Evolutionary conservation across 495 filamentous ascomycete species (phyloP).

Genomic region (Neurospora sp.): DNA sequence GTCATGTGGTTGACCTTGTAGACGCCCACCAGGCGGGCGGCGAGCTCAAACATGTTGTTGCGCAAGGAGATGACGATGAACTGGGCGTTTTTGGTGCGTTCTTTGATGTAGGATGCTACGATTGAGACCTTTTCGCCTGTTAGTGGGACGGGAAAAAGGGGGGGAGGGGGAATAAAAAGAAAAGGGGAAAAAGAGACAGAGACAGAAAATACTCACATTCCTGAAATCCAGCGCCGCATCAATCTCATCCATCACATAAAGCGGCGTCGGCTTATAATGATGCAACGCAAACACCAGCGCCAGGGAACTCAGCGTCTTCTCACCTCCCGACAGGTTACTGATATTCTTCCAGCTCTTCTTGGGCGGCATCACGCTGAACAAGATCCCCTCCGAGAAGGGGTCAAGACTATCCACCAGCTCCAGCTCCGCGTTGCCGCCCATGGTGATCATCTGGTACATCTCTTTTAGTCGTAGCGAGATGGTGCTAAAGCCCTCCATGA

Average conservation of each 20-base stretch:
- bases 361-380: slow-evolving; percentile 96
- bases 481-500: slow-evolving; percentile 94
- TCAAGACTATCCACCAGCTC: slow-evolving; percentile 93
- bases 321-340: slow-evolving; percentile 16
- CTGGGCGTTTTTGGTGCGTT: slow-evolving; percentile 96
- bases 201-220: slow-evolving; percentile 54
- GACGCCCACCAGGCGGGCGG: slow-evolving; percentile 82
- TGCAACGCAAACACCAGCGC: slow-evolving; percentile 95
- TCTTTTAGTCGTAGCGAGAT: slow-evolving; percentile 97
- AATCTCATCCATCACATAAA: slow-evolving; percentile 99
- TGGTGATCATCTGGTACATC: slow-evolving; percentile 99
- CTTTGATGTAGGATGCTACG: slow-evolving; percentile 97
- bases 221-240: slow-evolving; percentile 96
- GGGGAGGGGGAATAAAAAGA: neutral
- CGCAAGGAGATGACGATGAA: slow-evolving; percentile 97
- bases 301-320: slow-evolving; percentile 91
- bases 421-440: slow-evolving; percentile 96
- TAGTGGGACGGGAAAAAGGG: too few relatives aligned
- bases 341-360: slow-evolving; percentile 99
- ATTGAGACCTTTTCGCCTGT: slow-evolving; percentile 66
- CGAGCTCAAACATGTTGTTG: slow-evolving; percentile 99
- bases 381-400: slow-evolving; percentile 91
- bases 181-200: slow-evolving; percentile 8
- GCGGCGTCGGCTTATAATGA: slow-evolving; percentile 93
- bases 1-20: slow-evolving; percentile 99